These are phyloP conservation scores for Cercophora scortea DNA, from an alignment of 495 filamentous ascomycete genomes.

Conservation along the genomic window DNA sequence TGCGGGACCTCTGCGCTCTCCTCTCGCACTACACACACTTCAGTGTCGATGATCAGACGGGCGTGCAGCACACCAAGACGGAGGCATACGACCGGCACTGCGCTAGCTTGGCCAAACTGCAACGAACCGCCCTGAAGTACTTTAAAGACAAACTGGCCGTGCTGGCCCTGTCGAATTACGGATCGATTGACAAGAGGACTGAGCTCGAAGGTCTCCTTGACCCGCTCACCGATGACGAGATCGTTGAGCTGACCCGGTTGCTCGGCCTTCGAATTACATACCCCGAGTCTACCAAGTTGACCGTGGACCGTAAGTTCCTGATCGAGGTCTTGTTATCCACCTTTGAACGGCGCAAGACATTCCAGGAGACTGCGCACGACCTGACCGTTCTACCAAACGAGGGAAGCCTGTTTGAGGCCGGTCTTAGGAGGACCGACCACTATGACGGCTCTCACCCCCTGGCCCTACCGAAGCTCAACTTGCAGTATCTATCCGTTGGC, in stretches of 20 bases:
- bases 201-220: constrained; percentile 76
- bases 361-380: constrained; percentile 68
- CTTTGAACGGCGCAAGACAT: constrained; percentile 72
- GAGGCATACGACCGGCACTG: constrained; percentile 78
- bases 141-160: constrained; percentile 89
- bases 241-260: constrained; percentile 56
- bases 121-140: constrained; percentile 70
- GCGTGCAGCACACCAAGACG: constrained; percentile 59
- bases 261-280: constrained; percentile 77
- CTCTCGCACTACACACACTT: constrained; percentile 82
- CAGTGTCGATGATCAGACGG: constrained; percentile 85
- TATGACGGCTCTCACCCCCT: constrained; percentile 87
- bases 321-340: constrained; percentile 69
- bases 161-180: constrained; percentile 86
- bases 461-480: constrained; percentile 87
- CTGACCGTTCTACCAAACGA: constrained; percentile 79
- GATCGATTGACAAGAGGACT: constrained; percentile 66
- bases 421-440: constrained; percentile 74
- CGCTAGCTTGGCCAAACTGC: constrained; percentile 64
- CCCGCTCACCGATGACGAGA: constrained; percentile 62
- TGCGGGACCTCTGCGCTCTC: constrained; percentile 74
- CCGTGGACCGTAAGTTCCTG: constrained; percentile 57
- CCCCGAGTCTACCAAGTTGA: constrained; percentile 58
- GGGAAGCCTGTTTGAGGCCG: constrained; percentile 71
- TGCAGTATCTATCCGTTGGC: constrained; percentile 90